Conservation (phyloP, 306 rosid genomes). For the Medicago ruthenica region DNA sequence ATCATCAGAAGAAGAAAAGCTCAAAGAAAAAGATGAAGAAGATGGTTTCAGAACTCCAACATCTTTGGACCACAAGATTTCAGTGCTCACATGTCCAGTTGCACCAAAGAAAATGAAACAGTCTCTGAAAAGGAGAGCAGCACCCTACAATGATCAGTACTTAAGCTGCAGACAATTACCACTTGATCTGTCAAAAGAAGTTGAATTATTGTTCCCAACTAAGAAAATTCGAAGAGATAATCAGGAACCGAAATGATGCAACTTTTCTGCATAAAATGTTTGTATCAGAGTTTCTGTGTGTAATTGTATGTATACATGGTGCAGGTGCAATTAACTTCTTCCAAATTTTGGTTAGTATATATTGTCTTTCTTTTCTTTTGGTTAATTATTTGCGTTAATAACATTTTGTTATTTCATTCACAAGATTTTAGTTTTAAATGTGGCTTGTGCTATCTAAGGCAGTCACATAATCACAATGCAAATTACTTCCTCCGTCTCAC, state of each 20-base stretch:
- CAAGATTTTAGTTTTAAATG: neutral
- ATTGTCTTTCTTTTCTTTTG: neutral
- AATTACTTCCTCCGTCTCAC: too few species aligned
- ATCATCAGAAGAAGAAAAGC: neutral
- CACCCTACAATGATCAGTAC: constrained; percentile 1
- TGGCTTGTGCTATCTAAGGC: neutral
- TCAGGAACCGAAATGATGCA: constrained; percentile 10
- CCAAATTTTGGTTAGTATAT: constrained; percentile 37
- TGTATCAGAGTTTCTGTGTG: constrained; percentile 5
- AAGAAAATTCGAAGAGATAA: constrained; percentile 53
- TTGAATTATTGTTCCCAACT: constrained; percentile 51
- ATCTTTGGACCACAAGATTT: constrained; percentile 57
- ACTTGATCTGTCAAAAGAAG: constrained; percentile 49
- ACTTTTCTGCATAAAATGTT: neutral
- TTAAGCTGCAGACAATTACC: constrained; percentile 33
- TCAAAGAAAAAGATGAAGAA: neutral
- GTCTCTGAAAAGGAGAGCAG: constrained; percentile 46
- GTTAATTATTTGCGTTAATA: neutral
- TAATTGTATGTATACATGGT: constrained; percentile 13
- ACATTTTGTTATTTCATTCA: neutral
- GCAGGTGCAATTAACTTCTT: constrained; percentile 16
- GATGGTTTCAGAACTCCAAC: constrained; percentile 85
- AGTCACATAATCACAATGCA: too few species aligned
- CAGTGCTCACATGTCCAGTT: constrained; percentile 60
- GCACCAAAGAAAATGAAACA: constrained; percentile 61